Evolutionary conservation across 768 basidiomycete genomes (phyloP), one percentile per base, ranked within the genome.

Genomic region (Chiua virens): DNA sequence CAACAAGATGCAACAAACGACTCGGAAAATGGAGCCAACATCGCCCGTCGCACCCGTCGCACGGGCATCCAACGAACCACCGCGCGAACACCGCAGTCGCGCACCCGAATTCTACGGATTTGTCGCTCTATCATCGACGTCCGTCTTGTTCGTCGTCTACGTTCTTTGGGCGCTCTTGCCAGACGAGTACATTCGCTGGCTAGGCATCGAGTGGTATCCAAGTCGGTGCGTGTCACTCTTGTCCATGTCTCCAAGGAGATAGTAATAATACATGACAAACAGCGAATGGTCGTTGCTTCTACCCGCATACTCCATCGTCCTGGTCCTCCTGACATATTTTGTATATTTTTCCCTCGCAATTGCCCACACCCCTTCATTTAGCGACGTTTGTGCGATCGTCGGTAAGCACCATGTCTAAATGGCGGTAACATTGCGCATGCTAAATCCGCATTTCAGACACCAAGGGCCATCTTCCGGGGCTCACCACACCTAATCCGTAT

Each of bases 71-170:
- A 65, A 68, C 17, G 56, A 69, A 40, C 70, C 69, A 3, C 71
- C 74, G 7, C 68, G 63, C 36, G 79, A 78, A 46, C 65, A 71
- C 53, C 80, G 80, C 54, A 86, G 83, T 65, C 82, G 87, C 9
- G 87, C 88, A 13, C 79, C 87, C 38, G 92, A 94, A 70, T 87
- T 92, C 61, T 92, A 92, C 58, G 92, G 92, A n/a, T 94, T 93
- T 64, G 89, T 88, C 5, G 89, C 88, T 15, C 89, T 85, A 86
- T 83, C 85, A 9, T 83, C 83, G 0, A 92, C 92, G 0, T 83
- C 80, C 45, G 69, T 92, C 23, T 68, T 82, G 3, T 93, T 87
- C 62, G 66, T 79, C 47, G 60, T 88, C 22, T 92, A 87, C 64
- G 61, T 92, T 30, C 71, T 92, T 7, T 94, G 92, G 92, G 89